Base-by-base conservation (phyloP, 164 flowering plant genomes). In the Cinnamomum micranthum region DNA sequence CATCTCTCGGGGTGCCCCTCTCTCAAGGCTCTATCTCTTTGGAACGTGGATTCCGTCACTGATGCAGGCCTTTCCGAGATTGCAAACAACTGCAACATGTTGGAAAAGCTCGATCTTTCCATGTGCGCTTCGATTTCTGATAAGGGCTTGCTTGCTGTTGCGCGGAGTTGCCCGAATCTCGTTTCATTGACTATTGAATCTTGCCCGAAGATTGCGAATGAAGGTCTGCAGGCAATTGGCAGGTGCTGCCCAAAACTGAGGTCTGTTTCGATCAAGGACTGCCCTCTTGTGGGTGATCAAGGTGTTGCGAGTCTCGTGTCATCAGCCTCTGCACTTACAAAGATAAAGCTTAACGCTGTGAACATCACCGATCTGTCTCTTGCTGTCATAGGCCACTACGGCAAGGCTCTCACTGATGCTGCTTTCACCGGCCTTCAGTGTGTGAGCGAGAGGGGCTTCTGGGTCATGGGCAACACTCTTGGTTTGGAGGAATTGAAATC, bases 341-440 rank as follows among this genome's bases (percentile, higher is more conserved):
- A 91, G 82, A 82, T 89, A 11, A 92, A 89, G 88, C 88, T 94
- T 28, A 90, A 92, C 59, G 78, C 76, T 2, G 25, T 91, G 80
- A 88, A 86, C 72, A 77, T 94, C 68, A 86, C 88, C 11, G 98
- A 91, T 82, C 76, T 87, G 3, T 87, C 97, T 52, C 91, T 92
- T 62, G 97, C 98, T 50, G 90, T 91, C 27, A 72, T 92, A 69
- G 98, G 98, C 31, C 94, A 90, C 77, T 94, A 92, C 76, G 97
- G 97, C 41, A 85, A 77, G 76, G 81, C 82, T 10, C 74, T 91
- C 64, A 85, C 90, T 23, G 89, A 89, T 72, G 87, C 91, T n/a
- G 76, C 76, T 35, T 87, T 94, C 6, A 47, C 68, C 23, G 76
- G 84, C 76, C 90, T 92, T 19, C 87, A 81, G 65, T 83, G 82